Base-by-base conservation (phyloP, 805 yeast genomes). In the Candida sakaeoensis region DNA sequence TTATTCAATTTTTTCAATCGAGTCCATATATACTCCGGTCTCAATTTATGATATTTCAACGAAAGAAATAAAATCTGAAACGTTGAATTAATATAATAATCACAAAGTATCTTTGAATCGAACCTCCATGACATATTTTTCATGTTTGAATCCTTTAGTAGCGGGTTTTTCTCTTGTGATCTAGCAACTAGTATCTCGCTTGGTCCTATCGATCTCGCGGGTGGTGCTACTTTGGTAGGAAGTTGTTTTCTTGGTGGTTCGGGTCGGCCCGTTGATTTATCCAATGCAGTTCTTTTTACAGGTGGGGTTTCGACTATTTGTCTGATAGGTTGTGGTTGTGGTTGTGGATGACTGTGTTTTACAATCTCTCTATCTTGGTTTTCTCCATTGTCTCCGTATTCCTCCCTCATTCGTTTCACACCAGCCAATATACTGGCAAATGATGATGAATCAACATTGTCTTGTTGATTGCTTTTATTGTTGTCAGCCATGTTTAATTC, bases 151-250 rank as follows among this genome's bases (percentile, higher is more conserved):
- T 70, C 65, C 33, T 72, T 72, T 6, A 85, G 59, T 29, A 85
- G 55, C 5, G 91, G 91, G 52, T 85, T 85, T 1, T 86, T 90
- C 36, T 74, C 77, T 54, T 85, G 93, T 0, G 82, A 70, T 28
- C 77, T 75, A 30, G 80, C 75, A 4, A 84, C 85, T 30, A 74
- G 70, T 0, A 81, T 68, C 2, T 48, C 47, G 22, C 42, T 33
- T 8, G 52, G 48, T 8, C 36, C 46, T n/a, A 22, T 3, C 8
- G 37, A 23, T 18, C 48, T 9, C 12, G 39, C 9, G 16, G 32
- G 32, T 6, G 37, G 30, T 10, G 30, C 30, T 7, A 17, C 12
- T 13, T 25, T 34, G 6, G 19, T 14, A 4, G 29, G 4, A 5
- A 38, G 8, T 31, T 23, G 14, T 26, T 8, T 9, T 22, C 32